Evolutionary conservation across 2,329 filamentous ascomycete species (phyloP), one percentile per base, ranked within the genome.

Genomic region (Ascochyta koolunga): DNA sequence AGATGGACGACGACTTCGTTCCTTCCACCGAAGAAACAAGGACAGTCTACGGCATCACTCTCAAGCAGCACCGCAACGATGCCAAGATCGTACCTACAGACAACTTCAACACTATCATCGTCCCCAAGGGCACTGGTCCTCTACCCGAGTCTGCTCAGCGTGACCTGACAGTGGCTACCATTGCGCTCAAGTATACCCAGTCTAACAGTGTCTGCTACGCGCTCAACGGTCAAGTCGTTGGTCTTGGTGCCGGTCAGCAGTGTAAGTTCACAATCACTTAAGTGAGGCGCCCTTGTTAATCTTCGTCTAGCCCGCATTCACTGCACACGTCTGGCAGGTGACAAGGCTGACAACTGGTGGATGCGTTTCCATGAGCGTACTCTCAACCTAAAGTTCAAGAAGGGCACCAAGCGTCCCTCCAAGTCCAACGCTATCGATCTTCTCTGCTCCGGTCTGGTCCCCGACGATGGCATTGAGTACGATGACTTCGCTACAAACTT

Each of bases 271-370:
- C 25, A 5, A 2, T 4, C 13, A 21, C 2, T 40, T 2, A 19
- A 27, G 7, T 22, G 10, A 18, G 21, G 21, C 0, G 37, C 4
- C 36, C 46, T 65, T 42, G 61, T 55, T 31, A 22, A 32, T 18
- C 21, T 2, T 19, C 11, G 6, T 22, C 21, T 22, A 74, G 72
- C 91, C 58, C 89, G 95, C 66, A 99, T 99, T 67, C 95, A 99
- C 84, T 99, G 95, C 86, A 99, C 95, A 36, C 89, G 95, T 63
- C 86, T 99, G 45, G 95, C 95, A 10, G 95, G 95, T 56, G 93
- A 98, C 82, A 99, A 99, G 83, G 91, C 93, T 42, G 95, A 99
- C 78, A 97, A 96, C 83, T 98, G 93, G 93, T 99, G 93, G 95
- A 89, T 99, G 83, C 90, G 95, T 70, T 98, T 98, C 86, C 90